These are phyloP conservation scores for Basipetospora chlamydospora DNA, from an alignment of 2,329 filamentous ascomycete species.

Conservation along the genomic window DNA sequence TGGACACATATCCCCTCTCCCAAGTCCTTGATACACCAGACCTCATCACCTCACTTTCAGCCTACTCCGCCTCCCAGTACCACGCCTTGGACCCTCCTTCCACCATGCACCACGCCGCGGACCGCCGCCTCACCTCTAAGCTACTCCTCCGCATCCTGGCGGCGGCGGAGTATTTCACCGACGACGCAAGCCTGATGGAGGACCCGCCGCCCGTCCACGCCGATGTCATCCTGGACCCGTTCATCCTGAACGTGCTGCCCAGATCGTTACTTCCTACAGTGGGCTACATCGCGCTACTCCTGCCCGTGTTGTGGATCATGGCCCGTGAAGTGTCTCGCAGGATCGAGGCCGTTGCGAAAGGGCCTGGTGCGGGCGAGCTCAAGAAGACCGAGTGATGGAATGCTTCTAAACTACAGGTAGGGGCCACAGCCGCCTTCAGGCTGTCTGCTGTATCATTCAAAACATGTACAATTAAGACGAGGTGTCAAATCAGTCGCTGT, in stretches of 20 bases:
- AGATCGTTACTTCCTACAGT: slow-evolving; percentile 60
- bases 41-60: slow-evolving; percentile 49
- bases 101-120: slow-evolving; percentile 32
- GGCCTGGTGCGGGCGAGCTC: slow-evolving; percentile 14
- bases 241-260: slow-evolving; percentile 64
- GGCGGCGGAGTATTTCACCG: slow-evolving; percentile 73
- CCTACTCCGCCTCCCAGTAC: background rate
- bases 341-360: slow-evolving; percentile 11
- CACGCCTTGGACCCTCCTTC: background rate
- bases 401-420: no score
- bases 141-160: slow-evolving; percentile 63
- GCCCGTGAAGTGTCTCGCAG: slow-evolving; percentile 1
- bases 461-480: no score
- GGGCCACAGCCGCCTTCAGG: no score
- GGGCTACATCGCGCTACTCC: slow-evolving; percentile 50
- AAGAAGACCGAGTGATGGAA: slow-evolving; percentile 20
- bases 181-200: slow-evolving; percentile 60
- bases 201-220: slow-evolving; percentile 58
- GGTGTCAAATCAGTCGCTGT: no score
- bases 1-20: slow-evolving; percentile 49
- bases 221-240: slow-evolving; percentile 80
- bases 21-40: slow-evolving; percentile 46
- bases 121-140: slow-evolving; percentile 18
- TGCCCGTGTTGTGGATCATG: slow-evolving; percentile 15
- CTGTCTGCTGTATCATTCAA: background rate